Percentiles rank a stretch among this genome's conserved stretches.
Conservation (phyloP, 441 rosid genomes). For the Omphalea diandra region DNA sequence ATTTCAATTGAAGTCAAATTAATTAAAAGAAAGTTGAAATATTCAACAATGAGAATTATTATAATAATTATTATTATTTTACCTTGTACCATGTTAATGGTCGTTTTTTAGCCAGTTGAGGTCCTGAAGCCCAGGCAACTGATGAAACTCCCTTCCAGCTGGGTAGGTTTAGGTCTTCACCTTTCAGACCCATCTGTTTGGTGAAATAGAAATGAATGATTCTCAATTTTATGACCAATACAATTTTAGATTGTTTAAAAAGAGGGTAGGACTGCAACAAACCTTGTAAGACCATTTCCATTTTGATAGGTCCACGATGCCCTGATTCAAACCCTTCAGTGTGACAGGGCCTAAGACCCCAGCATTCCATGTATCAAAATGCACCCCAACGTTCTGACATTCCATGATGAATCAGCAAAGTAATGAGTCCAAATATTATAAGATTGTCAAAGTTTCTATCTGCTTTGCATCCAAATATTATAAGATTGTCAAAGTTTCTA, state of each 20-base stretch:
- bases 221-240: too few relatives aligned
- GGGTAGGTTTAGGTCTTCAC: constrained; percentile 73
- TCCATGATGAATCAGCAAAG: neutral
- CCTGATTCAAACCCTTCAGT: constrained; percentile 67
- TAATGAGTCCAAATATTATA: neutral
- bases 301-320: constrained; percentile 71
- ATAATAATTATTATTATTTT: too few relatives aligned
- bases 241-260: too few relatives aligned
- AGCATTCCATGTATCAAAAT: constrained; percentile 87
- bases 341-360: constrained; percentile 93
- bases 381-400: constrained; percentile 85
- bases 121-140: constrained; percentile 77
- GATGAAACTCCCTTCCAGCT: constrained; percentile 66
- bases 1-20: too few relatives aligned
- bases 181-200: constrained; percentile 61
- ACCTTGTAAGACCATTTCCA: constrained; percentile 98
- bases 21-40: too few relatives aligned
- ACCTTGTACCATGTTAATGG: constrained; percentile 96
- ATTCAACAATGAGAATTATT: too few relatives aligned
- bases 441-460: too few relatives aligned
- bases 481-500: too few relatives aligned
- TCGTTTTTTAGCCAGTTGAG: constrained; percentile 60
- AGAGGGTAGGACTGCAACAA: too few relatives aligned
- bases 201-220: neutral
- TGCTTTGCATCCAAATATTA: neutral